These are phyloP conservation scores for Suillus occidentalis DNA, from an alignment of 768 basidiomycete genomes.

Conservation along the genomic window DNA sequence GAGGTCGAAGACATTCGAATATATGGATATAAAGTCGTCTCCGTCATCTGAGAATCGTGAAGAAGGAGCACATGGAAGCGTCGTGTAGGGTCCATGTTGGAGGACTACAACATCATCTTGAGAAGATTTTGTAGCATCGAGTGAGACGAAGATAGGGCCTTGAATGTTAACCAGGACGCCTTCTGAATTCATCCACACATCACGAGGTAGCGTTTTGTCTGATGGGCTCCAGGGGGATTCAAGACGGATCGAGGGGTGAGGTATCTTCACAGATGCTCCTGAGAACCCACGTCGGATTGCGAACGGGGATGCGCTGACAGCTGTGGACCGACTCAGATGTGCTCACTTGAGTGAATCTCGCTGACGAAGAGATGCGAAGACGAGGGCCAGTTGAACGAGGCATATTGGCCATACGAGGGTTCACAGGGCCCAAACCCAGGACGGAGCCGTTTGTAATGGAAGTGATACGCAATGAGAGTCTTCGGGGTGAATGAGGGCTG, in stretches of 20 bases:
- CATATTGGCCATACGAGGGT: background rate
- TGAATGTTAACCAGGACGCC: constrained; percentile 18
- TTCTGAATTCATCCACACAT: constrained; percentile 27
- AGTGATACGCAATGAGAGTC: background rate
- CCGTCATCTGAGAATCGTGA: constrained; percentile 1
- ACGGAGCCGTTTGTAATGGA: background rate
- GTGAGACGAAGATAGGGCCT: constrained; percentile 13
- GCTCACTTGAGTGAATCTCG: background rate
- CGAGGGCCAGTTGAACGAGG: background rate
- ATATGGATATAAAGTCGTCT: background rate
- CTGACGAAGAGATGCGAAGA: background rate
- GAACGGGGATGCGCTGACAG: background rate
- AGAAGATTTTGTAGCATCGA: background rate
- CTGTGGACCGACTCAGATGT: background rate
- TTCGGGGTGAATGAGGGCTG: background rate
- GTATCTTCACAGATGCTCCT: constrained; percentile 10
- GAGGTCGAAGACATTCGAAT: constrained; percentile 5
- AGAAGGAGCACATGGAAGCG: background rate
- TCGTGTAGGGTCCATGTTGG: background rate
- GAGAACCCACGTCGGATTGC: constrained; percentile 12
- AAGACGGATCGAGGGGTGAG: constrained; percentile 15
- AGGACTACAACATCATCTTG: background rate
- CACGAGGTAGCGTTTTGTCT: constrained; percentile 7
- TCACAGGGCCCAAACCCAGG: background rate
- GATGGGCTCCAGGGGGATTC: constrained; percentile 33